Evolutionary conservation across 2,329 filamentous ascomycete species (phyloP).

Genomic region (Hypoxylon rubiginosum): DNA sequence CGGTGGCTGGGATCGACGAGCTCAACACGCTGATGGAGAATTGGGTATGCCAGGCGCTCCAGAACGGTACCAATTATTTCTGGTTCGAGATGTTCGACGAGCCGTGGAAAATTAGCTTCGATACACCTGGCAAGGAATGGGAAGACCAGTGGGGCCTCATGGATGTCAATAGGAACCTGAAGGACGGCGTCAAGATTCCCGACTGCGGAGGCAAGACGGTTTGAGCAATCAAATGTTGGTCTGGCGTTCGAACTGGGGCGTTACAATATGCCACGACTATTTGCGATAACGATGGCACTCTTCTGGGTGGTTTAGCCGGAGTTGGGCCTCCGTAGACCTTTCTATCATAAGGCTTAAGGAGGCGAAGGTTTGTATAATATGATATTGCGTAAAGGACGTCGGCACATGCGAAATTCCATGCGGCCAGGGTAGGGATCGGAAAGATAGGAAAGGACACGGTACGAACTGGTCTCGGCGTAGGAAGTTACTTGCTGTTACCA

Average conservation of each 20-base stretch:
- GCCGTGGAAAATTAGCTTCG: constrained; percentile 88
- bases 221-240: constrained; percentile 33
- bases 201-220: constrained; percentile 84
- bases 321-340: not conserved
- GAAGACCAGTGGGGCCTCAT: constrained; percentile 97
- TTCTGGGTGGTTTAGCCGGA: not conserved
- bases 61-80: constrained; percentile 91
- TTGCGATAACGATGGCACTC: constrained; percentile 1
- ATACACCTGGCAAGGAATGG: constrained; percentile 79
- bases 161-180: constrained; percentile 86
- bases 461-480: not conserved
- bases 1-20: constrained; percentile 82
- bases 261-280: not conserved
- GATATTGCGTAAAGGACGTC: constrained; percentile 1
- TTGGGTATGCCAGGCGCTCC: constrained; percentile 85
- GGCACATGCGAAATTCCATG: constrained; percentile 7
- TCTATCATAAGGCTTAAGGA: not conserved
- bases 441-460: not conserved
- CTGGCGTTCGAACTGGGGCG: not conserved
- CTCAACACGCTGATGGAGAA: constrained; percentile 88
- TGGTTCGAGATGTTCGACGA: constrained; percentile 99
- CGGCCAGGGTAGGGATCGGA: not conserved
- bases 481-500: not conserved
- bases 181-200: constrained; percentile 86
- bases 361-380: constrained; percentile 7